Base-by-base conservation (phyloP, 2,329 filamentous ascomycete genomes). In the Blastomyces emzantsi region DNA sequence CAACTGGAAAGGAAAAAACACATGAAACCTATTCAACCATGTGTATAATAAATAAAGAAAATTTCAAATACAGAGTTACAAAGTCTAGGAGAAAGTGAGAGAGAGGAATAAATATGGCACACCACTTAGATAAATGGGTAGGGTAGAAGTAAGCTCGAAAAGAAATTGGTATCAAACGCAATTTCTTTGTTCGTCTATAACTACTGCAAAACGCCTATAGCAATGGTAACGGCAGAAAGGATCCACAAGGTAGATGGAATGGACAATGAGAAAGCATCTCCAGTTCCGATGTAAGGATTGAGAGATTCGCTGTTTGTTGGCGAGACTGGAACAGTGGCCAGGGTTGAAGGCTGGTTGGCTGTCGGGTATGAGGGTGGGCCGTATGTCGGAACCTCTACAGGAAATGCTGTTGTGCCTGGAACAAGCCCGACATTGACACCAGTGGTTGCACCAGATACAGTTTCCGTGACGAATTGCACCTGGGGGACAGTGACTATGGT, bases 401-500 rank as follows among this genome's bases (percentile, higher is more conserved):
- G 62, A 56, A 64, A 61, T 17, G 57, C 41, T 25, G 65, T 64
- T 1, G 68, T 60, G 17, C 63, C 68, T 19, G 73, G 75, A 41
- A 74, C 67, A n/a, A 76, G 68, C 2, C 70, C 74, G 58, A 77
- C 67, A 9, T 69, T 72, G 8, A 70, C 63, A 28, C 64, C 64
- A 22, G 69, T 64, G 33, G 64, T 70, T 3, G 66, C 69, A 3
- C 62, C 70, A 15, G 69, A 63, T 6, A 69, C 54, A 28, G 64
- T 71, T 3, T 68, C 70, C 36, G 77, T 79, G 39, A 72, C 71
- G 66, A 79, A 79, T 41, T 69, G 72, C 54, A 81, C 76, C 60
- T 77, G 75, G 0, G 79, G 79, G 17, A 81, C 77, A 28, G 77
- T 79, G 65, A 78, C 70, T 6, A 75, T 76, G 64, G 70, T 75